A percentile compares a stretch with the other conserved stretches of the same genome.
Conservation (phyloP, 768 basidiomycete genomes). For the Lactifluus volemus region DNA sequence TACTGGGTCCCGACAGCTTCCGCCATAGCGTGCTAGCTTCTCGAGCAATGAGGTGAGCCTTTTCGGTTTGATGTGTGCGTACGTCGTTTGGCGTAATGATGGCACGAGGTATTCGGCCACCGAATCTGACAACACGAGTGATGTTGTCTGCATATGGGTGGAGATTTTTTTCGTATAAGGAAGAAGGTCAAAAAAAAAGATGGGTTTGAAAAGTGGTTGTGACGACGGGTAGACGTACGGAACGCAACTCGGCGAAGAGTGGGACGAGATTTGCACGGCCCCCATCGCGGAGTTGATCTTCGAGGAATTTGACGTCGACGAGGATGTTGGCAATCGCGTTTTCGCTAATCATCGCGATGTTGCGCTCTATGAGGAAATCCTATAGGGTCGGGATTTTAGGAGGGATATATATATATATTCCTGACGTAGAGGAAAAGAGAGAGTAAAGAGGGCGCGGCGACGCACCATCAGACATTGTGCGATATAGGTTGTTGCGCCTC, state of each 20-base stretch:
- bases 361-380: slow-evolving; percentile 72
- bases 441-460: not conserved
- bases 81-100: slow-evolving; percentile 56
- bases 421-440: no score
- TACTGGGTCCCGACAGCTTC: slow-evolving; percentile 47
- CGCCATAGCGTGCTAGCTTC: slow-evolving; percentile 65
- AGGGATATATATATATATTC: no score
- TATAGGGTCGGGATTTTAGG: slow-evolving; percentile 23
- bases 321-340: slow-evolving; percentile 80
- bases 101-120: slow-evolving; percentile 78
- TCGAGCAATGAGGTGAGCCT: slow-evolving; percentile 66
- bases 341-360: slow-evolving; percentile 76
- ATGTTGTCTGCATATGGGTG: slow-evolving; percentile 44
- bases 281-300: slow-evolving; percentile 73
- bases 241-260: slow-evolving; percentile 72
- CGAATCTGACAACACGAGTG: slow-evolving; percentile 62
- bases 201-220: not conserved
- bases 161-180: not conserved
- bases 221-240: slow-evolving; percentile 38
- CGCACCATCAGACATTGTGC: slow-evolving; percentile 82
- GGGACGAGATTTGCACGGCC: slow-evolving; percentile 60
- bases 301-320: slow-evolving; percentile 81
- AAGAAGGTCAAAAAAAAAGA: not conserved
- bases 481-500: slow-evolving; percentile 80
- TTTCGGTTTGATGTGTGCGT: slow-evolving; percentile 58